Percentiles rank a stretch among this genome's conserved stretches.
Evolutionary conservation across 495 filamentous ascomycete species (phyloP).

Genomic region (Hyaloscypha hepaticicola): DNA sequence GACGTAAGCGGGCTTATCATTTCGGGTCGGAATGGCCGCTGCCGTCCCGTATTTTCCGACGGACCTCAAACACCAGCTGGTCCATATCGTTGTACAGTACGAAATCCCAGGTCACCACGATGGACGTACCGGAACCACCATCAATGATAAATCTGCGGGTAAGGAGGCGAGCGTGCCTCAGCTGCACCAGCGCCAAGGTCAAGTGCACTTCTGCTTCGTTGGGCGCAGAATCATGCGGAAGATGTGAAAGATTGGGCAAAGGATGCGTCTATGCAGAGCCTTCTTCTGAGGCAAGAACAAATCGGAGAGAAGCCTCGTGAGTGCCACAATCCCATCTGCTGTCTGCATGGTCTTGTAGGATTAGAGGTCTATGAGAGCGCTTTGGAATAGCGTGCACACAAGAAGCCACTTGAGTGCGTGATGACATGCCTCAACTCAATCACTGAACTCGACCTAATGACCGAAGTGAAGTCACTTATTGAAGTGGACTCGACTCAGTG

Average conservation of each 20-base stretch:
- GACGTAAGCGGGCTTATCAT: slow-evolving; percentile 7
- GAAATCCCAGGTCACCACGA: slow-evolving; percentile 13
- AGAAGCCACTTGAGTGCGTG: slow-evolving; percentile 14
- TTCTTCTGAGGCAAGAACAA: slow-evolving; percentile 18
- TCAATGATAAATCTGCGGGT: slow-evolving; percentile 14
- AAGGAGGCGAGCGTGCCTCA: slow-evolving; percentile 20
- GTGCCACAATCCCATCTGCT: slow-evolving; percentile 19
- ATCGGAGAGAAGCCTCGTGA: slow-evolving; percentile 16
- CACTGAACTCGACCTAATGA: slow-evolving; percentile 20
- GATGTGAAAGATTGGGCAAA: slow-evolving; percentile 22
- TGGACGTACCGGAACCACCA: slow-evolving; percentile 16
- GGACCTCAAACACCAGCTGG: slow-evolving; percentile 17
- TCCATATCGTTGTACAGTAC: slow-evolving; percentile 19
- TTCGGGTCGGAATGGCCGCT: slow-evolving; percentile 20
- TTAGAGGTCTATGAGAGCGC: slow-evolving; percentile 15
- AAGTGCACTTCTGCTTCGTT: slow-evolving; percentile 19
- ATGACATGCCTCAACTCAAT: slow-evolving; percentile 20
- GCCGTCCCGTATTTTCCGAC: slow-evolving; percentile 15
- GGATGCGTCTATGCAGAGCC: slow-evolving; percentile 16
- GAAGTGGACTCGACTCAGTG: slow-evolving; percentile 18
- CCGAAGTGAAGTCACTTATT: slow-evolving; percentile 17
- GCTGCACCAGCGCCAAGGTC: slow-evolving; percentile 19
- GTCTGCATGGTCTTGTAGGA: slow-evolving; percentile 20
- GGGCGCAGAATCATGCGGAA: slow-evolving; percentile 19
- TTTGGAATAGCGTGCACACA: slow-evolving; percentile 17